Evolutionary conservation across 495 filamentous ascomycete species (phyloP), one percentile per base, ranked within the genome.

Genomic region (Penicillium samsonianum): DNA sequence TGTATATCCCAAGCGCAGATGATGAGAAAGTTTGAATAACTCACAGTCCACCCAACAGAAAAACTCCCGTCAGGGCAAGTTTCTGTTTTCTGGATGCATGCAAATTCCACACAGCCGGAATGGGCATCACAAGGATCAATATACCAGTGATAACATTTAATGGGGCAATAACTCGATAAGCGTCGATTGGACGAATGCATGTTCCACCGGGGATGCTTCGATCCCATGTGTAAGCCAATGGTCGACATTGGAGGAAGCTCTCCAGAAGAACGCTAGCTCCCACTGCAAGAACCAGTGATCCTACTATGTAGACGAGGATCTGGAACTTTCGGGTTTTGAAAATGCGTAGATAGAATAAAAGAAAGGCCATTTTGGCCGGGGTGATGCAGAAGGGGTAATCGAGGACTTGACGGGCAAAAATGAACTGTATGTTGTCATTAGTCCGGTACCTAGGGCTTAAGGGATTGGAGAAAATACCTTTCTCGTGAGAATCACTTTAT

Each of bases 291-390:
- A 67, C 57, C 16, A 67, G 35, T 12, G 57, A 60, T 12, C 67
- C 70, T 37, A 69, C 64, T 42, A 73, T 64, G 52, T 74, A 70
- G 44, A 73, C 62, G 16, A 62, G 53, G n/a, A 64, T 64, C 9
- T 28, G 54, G 37, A 63, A 67, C 25, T 44, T 55, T 19, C 53
- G 61, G 30, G 60, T 59, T 17, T 59, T 54, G 51, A 76, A 69
- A 22, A 77, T 73, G 28, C 68, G 74, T 1, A 69, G 52, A 49
- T 78, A 78, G 35, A 78, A 71, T 22, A 68, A 42, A 9, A 78
- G 55, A 4, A 78, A 58, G 4, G 74, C 75, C 6, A 73, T 49
- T 58, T 78, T 78, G 43, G 72, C 67, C 23, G 68, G 50, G 30
- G 75, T 70, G 46, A 68, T 60, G 7, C 56, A 58, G 44, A 69